phyloP scores from a whole-genome alignment of 2,329 filamentous ascomycete genomes.

The Alternaria incomplexa region DNA sequence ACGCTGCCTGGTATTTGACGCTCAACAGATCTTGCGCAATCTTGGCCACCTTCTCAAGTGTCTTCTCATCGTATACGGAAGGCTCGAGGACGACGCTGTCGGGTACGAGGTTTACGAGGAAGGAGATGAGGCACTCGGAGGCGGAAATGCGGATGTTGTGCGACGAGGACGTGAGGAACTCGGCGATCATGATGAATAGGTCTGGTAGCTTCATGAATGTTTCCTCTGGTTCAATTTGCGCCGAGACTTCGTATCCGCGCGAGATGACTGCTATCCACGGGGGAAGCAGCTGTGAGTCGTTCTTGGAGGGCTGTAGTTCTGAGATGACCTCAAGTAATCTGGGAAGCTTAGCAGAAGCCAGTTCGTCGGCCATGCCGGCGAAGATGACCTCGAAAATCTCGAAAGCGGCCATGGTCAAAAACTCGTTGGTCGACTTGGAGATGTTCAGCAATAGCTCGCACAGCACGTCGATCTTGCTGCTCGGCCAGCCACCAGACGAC shows the following conservation, averaged over 20 bases:
- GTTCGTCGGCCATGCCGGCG: constrained; percentile 84
- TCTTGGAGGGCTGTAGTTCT: constrained; percentile 87
- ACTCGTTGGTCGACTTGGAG: constrained; percentile 89
- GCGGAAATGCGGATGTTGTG: constrained; percentile 94
- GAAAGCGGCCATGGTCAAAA: constrained; percentile 94
- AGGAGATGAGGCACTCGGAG: constrained; percentile 92
- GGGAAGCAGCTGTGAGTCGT: constrained; percentile 91
- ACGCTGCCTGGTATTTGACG: constrained; percentile 91
- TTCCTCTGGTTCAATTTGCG: constrained; percentile 85
- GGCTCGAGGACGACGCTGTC: constrained; percentile 82
- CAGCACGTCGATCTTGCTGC: constrained; percentile 89
- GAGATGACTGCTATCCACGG: constrained; percentile 97
- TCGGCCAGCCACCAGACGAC: constrained; percentile 93
- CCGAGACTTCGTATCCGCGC: constrained; percentile 90
- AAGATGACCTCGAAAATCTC: constrained; percentile 99
- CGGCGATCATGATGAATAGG: constrained; percentile 78
- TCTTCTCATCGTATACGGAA: constrained; percentile 91
- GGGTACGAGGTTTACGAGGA: constrained; percentile 89
- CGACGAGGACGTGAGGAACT: constrained; percentile 84
- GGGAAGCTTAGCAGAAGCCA: constrained; percentile 87
- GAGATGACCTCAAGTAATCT: constrained; percentile 89
- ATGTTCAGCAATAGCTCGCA: constrained; percentile 90
- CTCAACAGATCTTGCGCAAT: constrained; percentile 76
- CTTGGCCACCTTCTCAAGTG: constrained; percentile 79
- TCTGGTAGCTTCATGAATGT: constrained; percentile 90